These are phyloP conservation scores for Malassezia arunalokei DNA, from an alignment of 1,284 basidiomycete genomes.

Conservation along the genomic window DNA sequence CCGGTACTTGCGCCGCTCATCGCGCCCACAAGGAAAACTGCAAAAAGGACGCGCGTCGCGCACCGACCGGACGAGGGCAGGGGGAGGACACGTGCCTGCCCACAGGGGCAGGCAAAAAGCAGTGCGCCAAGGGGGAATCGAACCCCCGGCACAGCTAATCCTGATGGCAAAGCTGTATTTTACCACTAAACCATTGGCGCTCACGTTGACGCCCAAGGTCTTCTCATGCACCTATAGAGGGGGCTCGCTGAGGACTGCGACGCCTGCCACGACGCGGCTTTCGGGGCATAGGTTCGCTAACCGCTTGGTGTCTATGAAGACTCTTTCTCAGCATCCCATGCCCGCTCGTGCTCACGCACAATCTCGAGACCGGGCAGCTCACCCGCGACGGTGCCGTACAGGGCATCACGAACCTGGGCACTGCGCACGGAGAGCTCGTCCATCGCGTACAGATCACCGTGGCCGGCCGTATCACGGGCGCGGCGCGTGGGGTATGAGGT, in stretches of 20 bases:
- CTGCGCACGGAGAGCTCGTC: conserved; percentile 19
- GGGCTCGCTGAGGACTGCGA: background rate
- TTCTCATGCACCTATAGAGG: too few relatives aligned
- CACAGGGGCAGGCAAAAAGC: conserved; percentile 1
- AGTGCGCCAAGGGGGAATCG: conserved; percentile 20
- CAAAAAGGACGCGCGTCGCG: background rate
- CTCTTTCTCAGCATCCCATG: conserved; percentile 6
- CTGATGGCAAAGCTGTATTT: conserved; percentile 21
- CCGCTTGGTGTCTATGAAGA: too few relatives aligned
- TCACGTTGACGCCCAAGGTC: too few relatives aligned
- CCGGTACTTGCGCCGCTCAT: conserved; percentile 13
- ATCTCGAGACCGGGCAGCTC: conserved; percentile 40
- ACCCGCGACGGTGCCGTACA: conserved; percentile 42
- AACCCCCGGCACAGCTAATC: conserved; percentile 20
- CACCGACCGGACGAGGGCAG: background rate
- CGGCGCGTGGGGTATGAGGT: conserved; percentile 8
- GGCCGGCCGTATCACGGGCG: conserved; percentile 12
- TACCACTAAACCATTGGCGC: conserved; percentile 22
- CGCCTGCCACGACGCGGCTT: background rate
- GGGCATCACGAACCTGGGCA: conserved; percentile 39
- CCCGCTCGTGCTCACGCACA: conserved; percentile 26
- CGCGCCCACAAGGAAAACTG: background rate
- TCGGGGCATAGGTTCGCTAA: too few relatives aligned
- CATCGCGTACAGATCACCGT: conserved; percentile 14
- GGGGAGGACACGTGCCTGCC: background rate